A percentile compares a stretch with the other conserved stretches of the same genome.
Conservation (phyloP, 2,329 filamentous ascomycete genomes). For the Colletotrichum eleusines region DNA sequence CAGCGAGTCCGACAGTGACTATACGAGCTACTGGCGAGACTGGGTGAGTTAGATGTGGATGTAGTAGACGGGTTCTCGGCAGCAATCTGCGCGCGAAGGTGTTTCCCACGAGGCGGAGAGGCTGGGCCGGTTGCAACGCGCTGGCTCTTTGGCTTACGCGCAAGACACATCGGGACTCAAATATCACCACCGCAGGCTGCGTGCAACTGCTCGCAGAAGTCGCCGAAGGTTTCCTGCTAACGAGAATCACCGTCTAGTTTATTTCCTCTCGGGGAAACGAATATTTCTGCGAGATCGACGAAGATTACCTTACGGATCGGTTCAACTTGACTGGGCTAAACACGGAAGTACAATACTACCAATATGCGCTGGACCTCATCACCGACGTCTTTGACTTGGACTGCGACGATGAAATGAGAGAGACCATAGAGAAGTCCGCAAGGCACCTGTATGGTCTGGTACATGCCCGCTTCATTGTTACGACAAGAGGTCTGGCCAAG, state of each 20-base stretch:
- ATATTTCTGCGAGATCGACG: slow-evolving; percentile 99
- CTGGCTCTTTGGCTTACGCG: neutral
- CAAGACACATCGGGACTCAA: neutral
- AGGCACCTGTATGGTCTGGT: slow-evolving; percentile 96
- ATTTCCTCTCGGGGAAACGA: slow-evolving; percentile 98
- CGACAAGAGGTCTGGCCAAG: slow-evolving; percentile 91
- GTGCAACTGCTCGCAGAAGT: neutral
- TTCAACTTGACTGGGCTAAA: slow-evolving; percentile 99
- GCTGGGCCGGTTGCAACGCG: neutral
- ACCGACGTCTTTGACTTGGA: slow-evolving; percentile 99
- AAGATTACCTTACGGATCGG: slow-evolving; percentile 96
- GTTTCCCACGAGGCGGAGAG: neutral
- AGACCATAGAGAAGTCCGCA: slow-evolving; percentile 97
- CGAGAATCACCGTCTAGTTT: slow-evolving; percentile 71
- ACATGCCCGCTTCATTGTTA: slow-evolving; percentile 96
- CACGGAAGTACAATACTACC: slow-evolving; percentile 98
- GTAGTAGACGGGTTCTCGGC: neutral
- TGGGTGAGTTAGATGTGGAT: slow-evolving; percentile 78
- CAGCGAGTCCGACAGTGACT: slow-evolving; percentile 98
- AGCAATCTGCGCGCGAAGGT: neutral
- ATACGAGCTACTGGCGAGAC: slow-evolving; percentile 99
- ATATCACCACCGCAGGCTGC: neutral
- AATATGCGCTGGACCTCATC: slow-evolving; percentile 96
- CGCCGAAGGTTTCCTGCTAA: slow-evolving; percentile 12
- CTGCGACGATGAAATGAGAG: slow-evolving; percentile 97